Evolutionary conservation across 1,139 yeast species (phyloP).

Genomic region (Candida anutae): DNA sequence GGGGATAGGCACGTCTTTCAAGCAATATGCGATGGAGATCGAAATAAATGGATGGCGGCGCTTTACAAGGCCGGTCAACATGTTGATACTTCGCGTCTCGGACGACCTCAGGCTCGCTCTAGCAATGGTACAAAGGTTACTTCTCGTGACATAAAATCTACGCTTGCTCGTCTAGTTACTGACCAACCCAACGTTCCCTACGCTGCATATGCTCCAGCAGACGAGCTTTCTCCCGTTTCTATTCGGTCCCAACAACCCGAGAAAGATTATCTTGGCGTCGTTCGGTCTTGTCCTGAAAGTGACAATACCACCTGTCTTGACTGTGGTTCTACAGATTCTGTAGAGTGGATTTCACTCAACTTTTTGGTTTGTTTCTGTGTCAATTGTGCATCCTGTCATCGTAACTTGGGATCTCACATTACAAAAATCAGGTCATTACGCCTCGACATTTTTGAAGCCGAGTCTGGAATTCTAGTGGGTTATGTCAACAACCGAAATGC

Average conservation of each 20-base stretch:
- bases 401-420: slow-evolving; percentile 45
- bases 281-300: slow-evolving; percentile 39
- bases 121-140: not conserved
- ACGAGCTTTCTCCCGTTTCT: slow-evolving; percentile 26
- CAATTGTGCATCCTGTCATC: slow-evolving; percentile 62
- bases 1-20: slow-evolving; percentile 72
- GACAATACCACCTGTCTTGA: slow-evolving; percentile 70
- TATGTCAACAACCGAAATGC: slow-evolving; percentile 33
- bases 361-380: slow-evolving; percentile 69
- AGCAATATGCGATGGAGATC: slow-evolving; percentile 63
- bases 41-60: slow-evolving; percentile 62
- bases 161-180: not conserved
- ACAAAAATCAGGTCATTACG: slow-evolving; percentile 44
- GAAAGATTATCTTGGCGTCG: slow-evolving; percentile 31
- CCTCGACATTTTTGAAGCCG: slow-evolving; percentile 41
- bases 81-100: slow-evolving; percentile 19
- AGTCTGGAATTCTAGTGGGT: slow-evolving; percentile 29
- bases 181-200: not conserved
- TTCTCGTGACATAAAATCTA: not conserved
- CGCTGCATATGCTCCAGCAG: not conserved
- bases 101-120: not conserved
- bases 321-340: slow-evolving; percentile 57
- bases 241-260: slow-evolving; percentile 19
- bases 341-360: slow-evolving; percentile 87
- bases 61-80: slow-evolving; percentile 44